A percentile compares a stretch with the other conserved stretches of the same genome.
Conservation (phyloP, 164 flowering plant genomes). For the Vitis labrusca region DNA sequence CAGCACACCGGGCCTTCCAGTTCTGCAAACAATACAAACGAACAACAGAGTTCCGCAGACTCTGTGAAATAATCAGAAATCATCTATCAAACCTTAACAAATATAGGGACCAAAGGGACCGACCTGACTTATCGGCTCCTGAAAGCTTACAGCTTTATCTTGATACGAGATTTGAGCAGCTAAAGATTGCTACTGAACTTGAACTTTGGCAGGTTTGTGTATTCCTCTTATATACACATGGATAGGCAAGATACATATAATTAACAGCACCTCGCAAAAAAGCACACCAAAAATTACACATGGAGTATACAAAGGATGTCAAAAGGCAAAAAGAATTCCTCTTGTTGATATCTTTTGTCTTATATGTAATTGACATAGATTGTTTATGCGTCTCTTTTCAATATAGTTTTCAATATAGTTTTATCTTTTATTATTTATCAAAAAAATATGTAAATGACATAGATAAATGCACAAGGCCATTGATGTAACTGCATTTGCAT, state of each 20-base stretch:
- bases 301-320: no score
- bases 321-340: no score
- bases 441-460: no score
- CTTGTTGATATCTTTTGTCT: not conserved
- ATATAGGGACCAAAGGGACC: conserved; percentile 90
- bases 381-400: no score
- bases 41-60: conserved; percentile 86
- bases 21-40: conserved; percentile 95
- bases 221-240: not conserved
- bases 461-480: no score
- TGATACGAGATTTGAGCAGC: conserved; percentile 96
- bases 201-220: conserved; percentile 85
- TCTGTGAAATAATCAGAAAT: conserved; percentile 93
- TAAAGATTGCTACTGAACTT: conserved; percentile 93
- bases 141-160: conserved; percentile 90
- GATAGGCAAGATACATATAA: no score
- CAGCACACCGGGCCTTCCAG: conserved; percentile 95
- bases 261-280: no score
- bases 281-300: no score
- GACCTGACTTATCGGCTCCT: conserved; percentile 83
- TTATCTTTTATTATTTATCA: no score
- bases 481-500: no score
- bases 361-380: not conserved
- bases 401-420: not conserved
- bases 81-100: conserved; percentile 89